Percentiles rank a stretch among this genome's conserved stretches.
Conservation (phyloP, 2,329 filamentous ascomycete species). For the Fusarium mexicanum region DNA sequence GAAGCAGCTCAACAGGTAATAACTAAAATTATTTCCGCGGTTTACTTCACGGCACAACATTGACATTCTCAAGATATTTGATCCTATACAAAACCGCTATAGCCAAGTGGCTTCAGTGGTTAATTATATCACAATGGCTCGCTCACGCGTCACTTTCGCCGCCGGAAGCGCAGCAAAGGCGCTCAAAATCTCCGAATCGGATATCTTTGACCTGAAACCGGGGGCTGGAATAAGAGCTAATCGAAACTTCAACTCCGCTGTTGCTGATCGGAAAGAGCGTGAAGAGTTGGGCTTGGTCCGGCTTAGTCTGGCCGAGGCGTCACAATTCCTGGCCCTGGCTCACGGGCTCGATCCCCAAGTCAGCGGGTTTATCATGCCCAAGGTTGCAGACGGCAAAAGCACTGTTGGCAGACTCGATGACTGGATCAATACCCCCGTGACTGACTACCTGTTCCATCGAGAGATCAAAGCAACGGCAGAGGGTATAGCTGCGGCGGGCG, state of each 20-base stretch:
- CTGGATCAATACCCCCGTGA: not conserved
- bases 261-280: not conserved
- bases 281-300: not conserved
- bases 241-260: not conserved
- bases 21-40: not conserved
- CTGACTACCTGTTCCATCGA: constrained; percentile 1
- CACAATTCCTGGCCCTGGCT: not conserved
- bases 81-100: not conserved
- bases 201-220: not conserved
- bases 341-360: not conserved
- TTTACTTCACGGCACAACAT: not conserved
- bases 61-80: not conserved
- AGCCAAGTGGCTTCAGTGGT: not conserved
- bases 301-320: not conserved
- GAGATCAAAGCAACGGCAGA: not conserved
- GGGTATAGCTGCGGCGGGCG: not conserved
- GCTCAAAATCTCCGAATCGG: not conserved
- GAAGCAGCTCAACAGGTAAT: not conserved
- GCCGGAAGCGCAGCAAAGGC: not conserved
- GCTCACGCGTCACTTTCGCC: not conserved
- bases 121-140: not conserved
- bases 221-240: not conserved
- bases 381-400: not conserved
- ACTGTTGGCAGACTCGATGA: not conserved
- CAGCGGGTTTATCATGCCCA: not conserved